Percentiles rank a stretch among this genome's conserved stretches.
Conservation (phyloP, 805 yeast genomes). For the Blastobotrys mokoenaii region DNA sequence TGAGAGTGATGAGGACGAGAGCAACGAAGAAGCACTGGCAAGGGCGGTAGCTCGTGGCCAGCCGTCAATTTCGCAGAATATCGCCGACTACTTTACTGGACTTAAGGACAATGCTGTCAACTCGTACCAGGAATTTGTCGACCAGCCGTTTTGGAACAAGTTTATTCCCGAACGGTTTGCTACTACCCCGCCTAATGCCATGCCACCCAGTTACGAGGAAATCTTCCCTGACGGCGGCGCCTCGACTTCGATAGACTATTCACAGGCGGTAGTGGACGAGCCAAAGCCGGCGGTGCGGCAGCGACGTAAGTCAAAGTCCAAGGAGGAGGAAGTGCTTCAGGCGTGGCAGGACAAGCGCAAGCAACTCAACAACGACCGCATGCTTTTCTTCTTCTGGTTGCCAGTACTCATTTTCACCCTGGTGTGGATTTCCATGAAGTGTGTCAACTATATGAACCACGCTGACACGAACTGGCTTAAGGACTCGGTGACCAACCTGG, state of each 20-base stretch:
- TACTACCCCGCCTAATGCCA: constrained; percentile 1
- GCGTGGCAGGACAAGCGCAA: constrained; percentile 35
- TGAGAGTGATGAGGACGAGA: neutral
- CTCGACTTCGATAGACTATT: constrained; percentile 11
- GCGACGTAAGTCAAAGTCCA: constrained; percentile 4
- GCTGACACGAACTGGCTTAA: constrained; percentile 7
- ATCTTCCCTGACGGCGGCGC: constrained; percentile 19
- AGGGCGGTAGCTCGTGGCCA: neutral
- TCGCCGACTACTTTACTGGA: constrained; percentile 8
- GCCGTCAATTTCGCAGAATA: neutral
- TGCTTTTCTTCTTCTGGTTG: constrained; percentile 86
- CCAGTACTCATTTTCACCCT: constrained; percentile 49
- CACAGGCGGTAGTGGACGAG: constrained; percentile 15
- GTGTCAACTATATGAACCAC: constrained; percentile 12
- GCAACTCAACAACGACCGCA: constrained; percentile 59
- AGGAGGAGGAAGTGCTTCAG: constrained; percentile 14
- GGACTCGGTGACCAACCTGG: constrained; percentile 6
- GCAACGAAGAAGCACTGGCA: constrained; percentile 1
- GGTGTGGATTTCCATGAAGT: constrained; percentile 26
- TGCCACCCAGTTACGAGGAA: constrained; percentile 23
- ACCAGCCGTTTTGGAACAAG: constrained; percentile 10
- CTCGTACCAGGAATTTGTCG: constrained; percentile 5
- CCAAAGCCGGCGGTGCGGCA: constrained; percentile 2
- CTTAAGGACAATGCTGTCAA: constrained; percentile 7
- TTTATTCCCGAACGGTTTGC: constrained; percentile 9